Evolutionary conservation across 257 asterid species (phyloP).

Genomic region (Jasminum sambac): DNA sequence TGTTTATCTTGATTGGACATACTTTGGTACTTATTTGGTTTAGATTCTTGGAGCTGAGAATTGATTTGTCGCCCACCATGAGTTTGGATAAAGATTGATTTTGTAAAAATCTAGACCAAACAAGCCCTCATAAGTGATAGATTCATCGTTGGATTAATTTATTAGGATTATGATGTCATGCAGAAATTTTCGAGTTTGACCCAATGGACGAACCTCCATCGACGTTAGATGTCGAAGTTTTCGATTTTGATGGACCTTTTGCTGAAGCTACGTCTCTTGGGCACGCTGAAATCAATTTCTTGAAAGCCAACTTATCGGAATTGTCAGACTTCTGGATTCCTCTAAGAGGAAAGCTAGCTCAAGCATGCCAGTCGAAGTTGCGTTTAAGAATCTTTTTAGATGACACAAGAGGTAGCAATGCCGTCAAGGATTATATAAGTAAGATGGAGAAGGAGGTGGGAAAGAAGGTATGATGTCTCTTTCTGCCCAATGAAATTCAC

Average conservation of each 20-base stretch:
- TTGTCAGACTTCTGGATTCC: constrained; percentile 91
- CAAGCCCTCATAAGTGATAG: not conserved
- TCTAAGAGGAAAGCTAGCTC: constrained; percentile 89
- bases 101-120: too few relatives aligned
- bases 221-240: constrained; percentile 82
- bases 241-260: constrained; percentile 93
- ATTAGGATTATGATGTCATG: constrained; percentile 30
- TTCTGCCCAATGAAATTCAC: constrained; percentile 20
- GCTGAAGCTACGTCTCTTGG: constrained; percentile 95
- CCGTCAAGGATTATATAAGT: constrained; percentile 70
- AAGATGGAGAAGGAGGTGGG: constrained; percentile 99
- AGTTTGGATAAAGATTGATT: too few relatives aligned
- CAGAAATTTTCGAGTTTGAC: constrained; percentile 97
- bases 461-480: constrained; percentile 65
- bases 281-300: constrained; percentile 76
- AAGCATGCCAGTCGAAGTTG: constrained; percentile 93
- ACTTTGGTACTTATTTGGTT: too few relatives aligned
- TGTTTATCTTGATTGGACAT: not conserved
- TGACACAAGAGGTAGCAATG: constrained; percentile 73
- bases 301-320: constrained; percentile 74
- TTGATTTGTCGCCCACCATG: too few relatives aligned
- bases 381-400: constrained; percentile 89
- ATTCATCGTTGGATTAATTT: constrained; percentile 19
- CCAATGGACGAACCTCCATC: constrained; percentile 99
- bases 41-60: too few relatives aligned